These are phyloP conservation scores for Lichtheimia ramosa DNA, from an alignment of 371 early-diverging fungal species.

Conservation along the genomic window DNA sequence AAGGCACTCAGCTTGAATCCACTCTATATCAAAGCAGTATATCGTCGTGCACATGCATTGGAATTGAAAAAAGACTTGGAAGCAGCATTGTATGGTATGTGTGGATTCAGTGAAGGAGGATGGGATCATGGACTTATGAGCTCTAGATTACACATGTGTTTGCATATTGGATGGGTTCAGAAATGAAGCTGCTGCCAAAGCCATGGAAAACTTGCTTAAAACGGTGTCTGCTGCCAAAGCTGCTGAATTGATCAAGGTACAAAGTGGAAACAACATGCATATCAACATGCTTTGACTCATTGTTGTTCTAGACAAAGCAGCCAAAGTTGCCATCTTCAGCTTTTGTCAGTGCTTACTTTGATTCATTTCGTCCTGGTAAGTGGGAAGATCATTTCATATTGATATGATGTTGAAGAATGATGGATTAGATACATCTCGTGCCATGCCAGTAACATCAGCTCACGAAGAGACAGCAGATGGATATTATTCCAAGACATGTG, in stretches of 20 bases:
- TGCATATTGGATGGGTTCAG: constrained; percentile 94
- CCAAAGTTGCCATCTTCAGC: constrained; percentile 86
- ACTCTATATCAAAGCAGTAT: constrained; percentile 78
- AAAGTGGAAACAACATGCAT: constrained; percentile 5
- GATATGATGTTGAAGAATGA: neutral
- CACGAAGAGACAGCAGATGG: constrained; percentile 36
- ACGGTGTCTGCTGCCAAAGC: constrained; percentile 77
- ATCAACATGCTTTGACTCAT: neutral
- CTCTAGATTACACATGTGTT: constrained; percentile 84
- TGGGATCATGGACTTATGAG: too few species aligned
- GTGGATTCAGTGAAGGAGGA: neutral
- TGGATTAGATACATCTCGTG: neutral
- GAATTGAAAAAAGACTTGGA: constrained; percentile 65
- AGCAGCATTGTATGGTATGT: constrained; percentile 77
- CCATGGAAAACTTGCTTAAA: constrained; percentile 90
- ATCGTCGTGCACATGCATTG: constrained; percentile 81
- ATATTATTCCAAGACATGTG: constrained; percentile 49
- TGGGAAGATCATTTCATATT: too few species aligned
- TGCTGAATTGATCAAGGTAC: constrained; percentile 70
- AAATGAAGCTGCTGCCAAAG: constrained; percentile 74
- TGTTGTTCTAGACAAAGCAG: constrained; percentile 35
- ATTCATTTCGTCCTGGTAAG: constrained; percentile 77
- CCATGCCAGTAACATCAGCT: constrained; percentile 28
- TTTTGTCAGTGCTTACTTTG: constrained; percentile 86
- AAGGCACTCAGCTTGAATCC: constrained; percentile 75